A percentile compares a stretch with the other conserved stretches of the same genome.
Conservation (phyloP, 129 eudicot species). For the Scalesia atractyloides region DNA sequence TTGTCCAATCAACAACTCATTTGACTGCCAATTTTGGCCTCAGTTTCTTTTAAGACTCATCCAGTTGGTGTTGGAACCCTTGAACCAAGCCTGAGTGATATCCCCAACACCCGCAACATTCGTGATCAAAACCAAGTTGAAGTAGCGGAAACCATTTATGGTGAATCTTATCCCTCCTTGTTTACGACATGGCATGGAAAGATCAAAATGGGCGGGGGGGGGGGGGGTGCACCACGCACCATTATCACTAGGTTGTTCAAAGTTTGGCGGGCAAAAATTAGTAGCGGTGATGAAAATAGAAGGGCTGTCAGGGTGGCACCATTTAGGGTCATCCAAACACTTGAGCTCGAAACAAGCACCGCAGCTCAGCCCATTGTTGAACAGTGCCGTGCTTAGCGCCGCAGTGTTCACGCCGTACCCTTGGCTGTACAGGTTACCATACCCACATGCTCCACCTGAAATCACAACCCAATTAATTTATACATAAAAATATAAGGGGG, state of each 20-base stretch:
- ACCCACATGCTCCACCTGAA: constrained; percentile 70
- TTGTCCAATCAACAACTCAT: constrained; percentile 55
- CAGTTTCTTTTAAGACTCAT: constrained; percentile 60
- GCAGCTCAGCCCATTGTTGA: constrained; percentile 60
- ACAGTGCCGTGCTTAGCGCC: constrained; percentile 64
- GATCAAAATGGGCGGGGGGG: constrained; percentile 65
- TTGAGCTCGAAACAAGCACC: constrained; percentile 64
- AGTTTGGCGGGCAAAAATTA: constrained; percentile 63
- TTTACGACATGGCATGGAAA: constrained; percentile 67
- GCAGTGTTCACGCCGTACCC: constrained; percentile 70
- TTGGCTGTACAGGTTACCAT: constrained; percentile 63
- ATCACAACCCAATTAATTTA: neutral
- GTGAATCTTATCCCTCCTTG: constrained; percentile 70
- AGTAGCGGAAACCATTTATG: constrained; percentile 66
- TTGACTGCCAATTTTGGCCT: constrained; percentile 83
- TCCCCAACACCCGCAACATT: constrained; percentile 88
- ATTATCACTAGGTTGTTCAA: constrained; percentile 49
- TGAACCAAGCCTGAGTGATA: constrained; percentile 48
- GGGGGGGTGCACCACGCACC: constrained; percentile 81
- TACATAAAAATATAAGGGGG: too few relatives aligned
- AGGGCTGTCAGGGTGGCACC: constrained; percentile 64
- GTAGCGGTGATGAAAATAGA: constrained; percentile 63
- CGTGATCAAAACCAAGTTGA: constrained; percentile 63
- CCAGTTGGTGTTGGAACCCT: constrained; percentile 69
- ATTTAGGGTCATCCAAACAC: constrained; percentile 51